Evolutionary conservation across 352 stramenopile genomes (phyloP).

Genomic region (Phytophthora palmivora): DNA sequence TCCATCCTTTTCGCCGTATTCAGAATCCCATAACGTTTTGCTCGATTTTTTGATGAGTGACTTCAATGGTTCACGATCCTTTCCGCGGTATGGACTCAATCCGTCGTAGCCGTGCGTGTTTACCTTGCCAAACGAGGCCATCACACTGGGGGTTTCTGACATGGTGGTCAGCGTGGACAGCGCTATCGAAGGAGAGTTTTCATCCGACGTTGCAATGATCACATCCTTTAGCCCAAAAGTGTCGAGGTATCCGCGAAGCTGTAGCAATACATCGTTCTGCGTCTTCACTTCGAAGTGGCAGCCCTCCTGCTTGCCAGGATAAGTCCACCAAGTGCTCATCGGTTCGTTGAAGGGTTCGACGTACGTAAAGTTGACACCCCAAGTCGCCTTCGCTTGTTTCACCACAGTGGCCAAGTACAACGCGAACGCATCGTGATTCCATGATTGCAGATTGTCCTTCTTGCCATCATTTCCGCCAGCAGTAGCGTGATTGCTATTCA

Average conservation of each 20-base stretch:
- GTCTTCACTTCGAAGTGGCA: constrained; percentile 55
- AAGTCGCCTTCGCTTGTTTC: constrained; percentile 51
- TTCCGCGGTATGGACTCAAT: constrained; percentile 26
- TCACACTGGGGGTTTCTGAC: constrained; percentile 25
- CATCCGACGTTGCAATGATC: constrained; percentile 54
- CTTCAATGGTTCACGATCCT: constrained; percentile 44
- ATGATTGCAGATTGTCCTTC: constrained; percentile 56
- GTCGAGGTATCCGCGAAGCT: constrained; percentile 50
- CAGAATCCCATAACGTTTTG: constrained; percentile 67
- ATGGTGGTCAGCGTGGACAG: constrained; percentile 45
- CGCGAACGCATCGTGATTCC: constrained; percentile 56
- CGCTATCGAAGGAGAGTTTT: constrained; percentile 53
- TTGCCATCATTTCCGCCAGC: constrained; percentile 45
- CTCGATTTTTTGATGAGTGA: constrained; percentile 28
- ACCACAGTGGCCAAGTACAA: constrained; percentile 56
- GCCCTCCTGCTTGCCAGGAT: constrained; percentile 43
- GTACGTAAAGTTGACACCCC: constrained; percentile 59
- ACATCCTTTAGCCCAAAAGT: constrained; percentile 35
- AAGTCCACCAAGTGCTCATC: constrained; percentile 30
- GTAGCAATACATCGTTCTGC: constrained; percentile 49
- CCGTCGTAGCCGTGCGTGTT: constrained; percentile 67
- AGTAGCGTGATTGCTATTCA: constrained; percentile 60
- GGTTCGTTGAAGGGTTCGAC: constrained; percentile 69
- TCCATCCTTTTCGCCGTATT: constrained; percentile 63
- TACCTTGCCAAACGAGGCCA: constrained; percentile 51